Evolutionary conservation across 805 yeast genomes (phyloP), one percentile per base, ranked within the genome.

Genomic region (Pichia rugopelliculosa): DNA sequence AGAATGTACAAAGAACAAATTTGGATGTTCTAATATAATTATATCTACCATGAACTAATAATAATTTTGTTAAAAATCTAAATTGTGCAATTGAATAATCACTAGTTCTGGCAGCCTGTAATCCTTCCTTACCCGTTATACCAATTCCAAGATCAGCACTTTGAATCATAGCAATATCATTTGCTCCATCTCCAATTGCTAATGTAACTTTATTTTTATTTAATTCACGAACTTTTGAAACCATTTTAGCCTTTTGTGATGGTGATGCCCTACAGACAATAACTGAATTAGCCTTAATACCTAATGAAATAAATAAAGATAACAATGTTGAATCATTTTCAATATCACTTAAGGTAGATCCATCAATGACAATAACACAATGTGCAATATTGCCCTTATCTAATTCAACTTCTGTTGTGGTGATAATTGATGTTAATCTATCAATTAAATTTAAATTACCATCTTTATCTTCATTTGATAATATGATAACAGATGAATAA

Each of bases 101-200:
- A 0, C 97, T 82, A 0, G 96, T 76, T 57, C 99, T 73, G 0
- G 99, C 96, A 0, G 99, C 99, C 60, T 93, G 99, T 39, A 93
- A 69, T 1, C 99, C 99, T 67, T 93, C 99, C 56, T 84, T 86
- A 34, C 99, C 99, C 1, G 98, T 90, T 45, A 93, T 93, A 25
- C 99, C 99, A 53, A 93, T 79, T 25, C 99, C 99, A 47, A 93
- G 88, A 65, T 93, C 98, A 0, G 99, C 99, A 59, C 95, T 84
- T 68, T 93, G 97, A 52, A 93, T 93, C 99, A 93, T 93, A 1
- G 99, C 98, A 61, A 93, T 90, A 66, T 93, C 99, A 62, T 93
- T 93, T 2, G 99, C 99, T 54, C 99, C 99, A 68, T 93, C 99
- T 8, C 99, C 99, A 61, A 93, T 86, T 0, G 99, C 99, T 52